Base-by-base conservation (phyloP, 352 stramenopile genomes). In the Plasmopara halstedii region DNA sequence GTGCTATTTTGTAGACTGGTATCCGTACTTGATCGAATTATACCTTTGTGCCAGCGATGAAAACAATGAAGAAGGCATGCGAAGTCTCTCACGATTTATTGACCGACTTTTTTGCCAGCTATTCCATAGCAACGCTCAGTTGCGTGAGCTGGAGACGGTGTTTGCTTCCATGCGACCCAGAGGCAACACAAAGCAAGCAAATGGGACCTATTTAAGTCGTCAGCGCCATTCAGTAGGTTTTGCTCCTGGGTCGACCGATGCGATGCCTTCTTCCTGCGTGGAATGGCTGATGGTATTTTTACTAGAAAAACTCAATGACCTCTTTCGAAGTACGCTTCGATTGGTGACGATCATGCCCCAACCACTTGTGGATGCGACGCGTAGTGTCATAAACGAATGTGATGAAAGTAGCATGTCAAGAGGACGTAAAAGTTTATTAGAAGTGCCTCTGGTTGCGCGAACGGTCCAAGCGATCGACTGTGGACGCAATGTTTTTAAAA, bases 21-120 rank as follows among this genome's bases (percentile, higher is more conserved):
- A 92, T 45, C 73, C 75, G 31, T 86, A 80, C 42, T 87, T 85
- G 22, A 83, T 89, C 34, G 64, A 83, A 32, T 53, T 89, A 9
- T 92, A 83, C 42, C 46, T 85, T 18, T 56, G 61, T 11, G 67
- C 73, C 2, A 86, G 72, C 36, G 71, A 83, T 9, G 67, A 84
- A 38, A 79, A 77, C 55, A 86, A 84, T 27, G 76, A 89, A 21
- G 73, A 82, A 4, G 74, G 76, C 3, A 86, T 88, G 70, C 64
- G 67, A 6, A 85, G 83, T 39, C 58, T 92, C 0, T 88, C 74
- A 34, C 63, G 77, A 8, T 89, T 89, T 58, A 85, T 92, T 34
- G 80, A 92, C 42, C 75, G 80, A 20, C 50, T 92, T 0, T 92
- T 92, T 29, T 92, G 80, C 41, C 80, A 92, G 48, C 62, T 92